These are phyloP conservation scores for Condylostoma magnum DNA, from an alignment of 169 alveolate species.

Conservation along the genomic window DNA sequence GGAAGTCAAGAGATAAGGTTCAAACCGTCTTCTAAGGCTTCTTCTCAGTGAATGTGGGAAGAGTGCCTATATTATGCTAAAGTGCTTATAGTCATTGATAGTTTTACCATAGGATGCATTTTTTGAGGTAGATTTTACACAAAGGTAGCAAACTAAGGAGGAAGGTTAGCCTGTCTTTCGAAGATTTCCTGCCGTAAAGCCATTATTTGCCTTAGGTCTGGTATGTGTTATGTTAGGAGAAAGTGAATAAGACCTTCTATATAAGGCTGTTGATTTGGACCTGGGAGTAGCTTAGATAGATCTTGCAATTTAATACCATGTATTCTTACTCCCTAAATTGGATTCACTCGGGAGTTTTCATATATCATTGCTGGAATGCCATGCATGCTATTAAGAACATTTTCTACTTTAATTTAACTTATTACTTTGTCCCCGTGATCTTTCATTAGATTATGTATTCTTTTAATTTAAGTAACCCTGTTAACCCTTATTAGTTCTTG, in stretches of 20 bases:
- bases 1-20: slow-evolving; percentile 76
- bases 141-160: slow-evolving; percentile 72
- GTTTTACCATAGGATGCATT: slow-evolving; percentile 95
- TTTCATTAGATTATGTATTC: no score
- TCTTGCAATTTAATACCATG: slow-evolving; percentile 49
- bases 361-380: slow-evolving; percentile 55
- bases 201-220: slow-evolving; percentile 67
- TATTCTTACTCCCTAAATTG: slow-evolving; percentile 53
- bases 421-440: slow-evolving; percentile 26
- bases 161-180: slow-evolving; percentile 69
- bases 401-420: slow-evolving; percentile 46
- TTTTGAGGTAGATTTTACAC: slow-evolving; percentile 81
- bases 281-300: slow-evolving; percentile 40
- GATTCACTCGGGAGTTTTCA: slow-evolving; percentile 62
- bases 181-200: slow-evolving; percentile 76
- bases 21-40: slow-evolving; percentile 85
- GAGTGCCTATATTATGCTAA: slow-evolving; percentile 82
- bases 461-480: no score
- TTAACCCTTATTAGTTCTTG: no score
- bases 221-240: slow-evolving; percentile 80
- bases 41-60: slow-evolving; percentile 86
- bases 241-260: slow-evolving; percentile 68
- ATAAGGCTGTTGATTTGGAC: slow-evolving; percentile 36
- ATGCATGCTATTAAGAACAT: slow-evolving; percentile 70
- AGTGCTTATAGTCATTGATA: slow-evolving; percentile 85